phyloP scores from a whole-genome alignment of 1,284 basidiomycete species.

The Naganishia liquefaciens region DNA sequence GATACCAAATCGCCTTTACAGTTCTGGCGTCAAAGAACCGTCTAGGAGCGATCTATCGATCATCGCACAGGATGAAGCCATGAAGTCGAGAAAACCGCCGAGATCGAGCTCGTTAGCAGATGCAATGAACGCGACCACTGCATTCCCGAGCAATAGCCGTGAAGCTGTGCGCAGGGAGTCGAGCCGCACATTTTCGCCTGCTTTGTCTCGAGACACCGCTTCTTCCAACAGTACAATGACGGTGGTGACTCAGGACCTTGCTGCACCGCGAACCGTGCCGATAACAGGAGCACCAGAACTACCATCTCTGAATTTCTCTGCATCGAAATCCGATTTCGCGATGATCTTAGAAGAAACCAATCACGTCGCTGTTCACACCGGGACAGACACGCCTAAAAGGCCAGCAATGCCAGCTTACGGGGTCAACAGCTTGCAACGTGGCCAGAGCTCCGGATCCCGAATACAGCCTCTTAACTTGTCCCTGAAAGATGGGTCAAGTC shows the following conservation, averaged over 20 bases:
- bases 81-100: slow-evolving; percentile 34
- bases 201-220: neutral
- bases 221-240: neutral
- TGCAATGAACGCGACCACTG: slow-evolving; percentile 24
- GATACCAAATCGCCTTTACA: slow-evolving; percentile 23
- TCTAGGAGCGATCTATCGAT: slow-evolving; percentile 25
- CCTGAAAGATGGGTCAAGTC: slow-evolving; percentile 13
- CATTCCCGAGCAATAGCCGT: slow-evolving; percentile 1
- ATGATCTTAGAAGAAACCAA: slow-evolving; percentile 49
- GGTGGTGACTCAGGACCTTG: too few relatives aligned
- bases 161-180: slow-evolving; percentile 8
- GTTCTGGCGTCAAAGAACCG: slow-evolving; percentile 11
- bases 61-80: slow-evolving; percentile 4
- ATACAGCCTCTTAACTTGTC: slow-evolving; percentile 18
- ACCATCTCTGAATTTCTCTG: slow-evolving; percentile 52
- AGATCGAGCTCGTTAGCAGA: slow-evolving; percentile 42
- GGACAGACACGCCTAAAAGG: neutral
- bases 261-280: slow-evolving; percentile 37
- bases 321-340: slow-evolving; percentile 55
- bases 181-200: slow-evolving; percentile 13
- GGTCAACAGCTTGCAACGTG: neutral
- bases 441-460: neutral
- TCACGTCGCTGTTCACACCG: neutral
- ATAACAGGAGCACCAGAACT: slow-evolving; percentile 48
- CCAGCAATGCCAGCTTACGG: neutral